phyloP scores from a whole-genome alignment of 768 basidiomycete species.

The Cystobasidium onofrii region DNA sequence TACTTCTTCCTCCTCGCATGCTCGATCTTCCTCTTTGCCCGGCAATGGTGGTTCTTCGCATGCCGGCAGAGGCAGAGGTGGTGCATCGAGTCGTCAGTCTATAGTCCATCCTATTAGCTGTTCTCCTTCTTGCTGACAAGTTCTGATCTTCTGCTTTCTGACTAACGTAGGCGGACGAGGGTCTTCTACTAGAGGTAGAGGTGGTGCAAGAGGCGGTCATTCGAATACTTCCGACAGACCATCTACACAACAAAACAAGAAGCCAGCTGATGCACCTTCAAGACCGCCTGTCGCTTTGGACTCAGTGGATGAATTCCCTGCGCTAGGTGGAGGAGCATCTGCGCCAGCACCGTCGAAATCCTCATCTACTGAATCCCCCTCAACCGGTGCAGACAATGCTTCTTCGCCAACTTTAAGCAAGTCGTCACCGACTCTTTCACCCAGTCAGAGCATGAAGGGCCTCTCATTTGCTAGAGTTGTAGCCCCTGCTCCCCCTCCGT shows the following conservation, averaged over 20 bases:
- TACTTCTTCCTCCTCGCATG: not conserved
- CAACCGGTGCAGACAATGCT: not conserved
- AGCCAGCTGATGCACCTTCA: not conserved
- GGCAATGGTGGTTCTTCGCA: not conserved
- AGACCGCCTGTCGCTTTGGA: constrained; percentile 13
- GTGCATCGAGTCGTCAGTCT: not conserved
- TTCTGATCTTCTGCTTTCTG: not conserved
- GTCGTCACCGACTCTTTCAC: not conserved
- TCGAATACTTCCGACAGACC: not conserved
- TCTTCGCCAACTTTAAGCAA: not conserved
- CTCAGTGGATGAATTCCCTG: constrained; percentile 21
- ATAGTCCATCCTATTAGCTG: not conserved
- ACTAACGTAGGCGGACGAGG: not conserved
- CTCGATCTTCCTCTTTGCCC: not conserved
- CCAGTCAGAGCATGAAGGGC: not conserved
- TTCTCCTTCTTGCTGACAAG: not conserved
- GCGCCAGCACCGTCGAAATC: not conserved
- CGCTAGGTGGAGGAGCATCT: constrained; percentile 13
- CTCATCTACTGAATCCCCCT: not conserved
- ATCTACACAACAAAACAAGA: not conserved
- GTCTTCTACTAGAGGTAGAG: not conserved
- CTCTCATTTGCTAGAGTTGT: constrained; percentile 25
- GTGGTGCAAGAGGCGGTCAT: not conserved
- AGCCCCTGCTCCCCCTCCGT: constrained; percentile 13
- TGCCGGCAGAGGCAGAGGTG: not conserved